These are phyloP conservation scores for Sphagnum tenellum DNA, from an alignment of 225 moss, liverwort and hornwort species.

Conservation along the genomic window DNA sequence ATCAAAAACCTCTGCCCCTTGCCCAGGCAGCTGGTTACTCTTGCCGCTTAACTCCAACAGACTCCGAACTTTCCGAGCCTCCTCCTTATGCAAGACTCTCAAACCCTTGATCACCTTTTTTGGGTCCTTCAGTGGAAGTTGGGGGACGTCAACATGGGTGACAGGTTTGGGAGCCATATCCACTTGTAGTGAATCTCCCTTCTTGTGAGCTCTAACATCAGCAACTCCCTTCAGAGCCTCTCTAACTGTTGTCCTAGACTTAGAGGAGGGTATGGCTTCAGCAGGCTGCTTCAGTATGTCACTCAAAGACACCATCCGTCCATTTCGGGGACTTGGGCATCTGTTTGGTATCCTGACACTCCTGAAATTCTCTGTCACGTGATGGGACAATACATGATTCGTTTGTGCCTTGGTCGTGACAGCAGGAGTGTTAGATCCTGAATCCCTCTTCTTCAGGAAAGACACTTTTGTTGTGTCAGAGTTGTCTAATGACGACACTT, in stretches of 20 bases:
- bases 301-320: constrained; percentile 76
- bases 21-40: constrained; percentile 27
- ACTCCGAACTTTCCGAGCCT: constrained; percentile 70
- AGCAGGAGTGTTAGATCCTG: constrained; percentile 12
- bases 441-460: constrained; percentile 12
- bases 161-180: constrained; percentile 12
- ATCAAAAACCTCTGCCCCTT: constrained; percentile 45
- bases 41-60: constrained; percentile 63
- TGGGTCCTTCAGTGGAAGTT: constrained; percentile 12
- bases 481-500: constrained; percentile 16
- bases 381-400: constrained; percentile 11
- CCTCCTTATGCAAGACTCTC: constrained; percentile 40
- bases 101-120: constrained; percentile 19
- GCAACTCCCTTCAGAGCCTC: constrained; percentile 15
- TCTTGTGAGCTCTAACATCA: constrained; percentile 23
- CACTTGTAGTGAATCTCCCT: constrained; percentile 12
- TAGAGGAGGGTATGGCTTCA: constrained; percentile 9
- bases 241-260: constrained; percentile 4
- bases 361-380: constrained; percentile 31
- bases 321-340: constrained; percentile 59
- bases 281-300: constrained; percentile 59
- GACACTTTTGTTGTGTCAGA: constrained; percentile 18
- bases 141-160: constrained; percentile 7
- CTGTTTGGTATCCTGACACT: constrained; percentile 47
- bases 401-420: constrained; percentile 7